Evolutionary conservation across 176 grass and related monocot species (phyloP), one percentile per base, ranked within the genome.

Genomic region (Oryza rufipogon): DNA sequence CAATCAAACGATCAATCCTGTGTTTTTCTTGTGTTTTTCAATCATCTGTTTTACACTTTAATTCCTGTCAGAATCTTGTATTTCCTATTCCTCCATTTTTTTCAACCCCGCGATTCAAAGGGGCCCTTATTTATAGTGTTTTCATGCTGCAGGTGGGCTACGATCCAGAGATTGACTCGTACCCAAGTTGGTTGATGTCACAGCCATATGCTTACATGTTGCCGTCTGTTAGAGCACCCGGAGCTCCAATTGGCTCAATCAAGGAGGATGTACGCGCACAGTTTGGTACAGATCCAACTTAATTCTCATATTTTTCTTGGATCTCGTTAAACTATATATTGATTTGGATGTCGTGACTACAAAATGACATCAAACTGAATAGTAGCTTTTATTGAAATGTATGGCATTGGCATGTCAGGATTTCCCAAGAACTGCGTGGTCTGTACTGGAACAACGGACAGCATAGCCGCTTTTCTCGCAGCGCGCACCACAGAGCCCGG

Each of bases 401-500:
- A 20, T 56, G 15, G 52, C 56, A 61, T 19, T 56, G 15, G 52
- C 56, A 61, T 77, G 23, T 4, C 76, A 94, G 94, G 89, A 5
- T 76, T 94, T 76, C 79, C 91, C 6, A 70, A 88, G 52, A 61
- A 88, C 0, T 97, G 94, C 9, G 72, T 88, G 2, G 83, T 87
- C 60, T 94, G 94, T 56, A 88, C 91, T 11, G 94, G 94, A 33
- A 97, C 91, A 64, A 94, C 91, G 2, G 94, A 97, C 80, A 94
- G 87, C 81, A 97, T 97, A 19, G 94, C 89, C 39, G 91, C 94
- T 52, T 94, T 97, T 33, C 91, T 94, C 39, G 91, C 94, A 73
- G 91, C 89, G 0, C 68, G 91, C 32, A 92, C 85, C 56, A 70
- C 72, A 44, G 71, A 66, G 79, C 83, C 87, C 10, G 94, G 94